Conservation (phyloP, 495 filamentous ascomycete species). For the Cladorrhinum samala region DNA sequence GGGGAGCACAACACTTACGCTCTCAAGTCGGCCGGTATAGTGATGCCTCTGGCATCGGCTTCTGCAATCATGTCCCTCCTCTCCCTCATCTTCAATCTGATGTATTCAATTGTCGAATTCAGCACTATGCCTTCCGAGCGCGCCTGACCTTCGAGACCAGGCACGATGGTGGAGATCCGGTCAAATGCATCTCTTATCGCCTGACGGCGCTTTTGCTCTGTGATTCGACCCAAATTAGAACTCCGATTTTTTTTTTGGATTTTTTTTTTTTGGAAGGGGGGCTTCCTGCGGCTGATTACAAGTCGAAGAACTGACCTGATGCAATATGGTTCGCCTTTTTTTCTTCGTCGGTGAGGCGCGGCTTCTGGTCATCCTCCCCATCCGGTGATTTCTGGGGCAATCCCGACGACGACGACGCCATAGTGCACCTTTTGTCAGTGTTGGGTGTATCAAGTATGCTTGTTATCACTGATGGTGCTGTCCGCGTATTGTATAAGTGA, state of each 20-base stretch:
- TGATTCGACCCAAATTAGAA: no score
- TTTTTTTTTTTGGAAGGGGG: no score
- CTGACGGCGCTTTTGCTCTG: slow-evolving; percentile 81
- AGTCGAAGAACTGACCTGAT: slow-evolving; percentile 53
- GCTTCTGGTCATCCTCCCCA: slow-evolving; percentile 46
- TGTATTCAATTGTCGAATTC: slow-evolving; percentile 66
- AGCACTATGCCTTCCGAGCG: slow-evolving; percentile 82
- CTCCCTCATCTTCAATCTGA: slow-evolving; percentile 57
- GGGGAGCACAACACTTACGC: slow-evolving; percentile 8
- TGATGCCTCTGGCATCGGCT: slow-evolving; percentile 19
- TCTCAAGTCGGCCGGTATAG: slow-evolving; percentile 16
- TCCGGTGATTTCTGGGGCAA: not conserved
- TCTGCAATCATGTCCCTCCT: slow-evolving; percentile 49
- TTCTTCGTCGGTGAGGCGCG: slow-evolving; percentile 76
- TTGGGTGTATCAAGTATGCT: no score
- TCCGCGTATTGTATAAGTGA: no score
- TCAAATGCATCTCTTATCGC: slow-evolving; percentile 87
- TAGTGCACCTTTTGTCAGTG: no score
- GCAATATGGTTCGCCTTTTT: slow-evolving; percentile 90
- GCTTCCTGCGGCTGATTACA: no score
- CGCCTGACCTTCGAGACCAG: slow-evolving; percentile 74
- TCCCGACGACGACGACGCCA: no score
- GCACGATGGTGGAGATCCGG: slow-evolving; percentile 72
- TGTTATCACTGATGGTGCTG: no score
- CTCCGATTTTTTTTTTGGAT: no score